A percentile compares a stretch with the other conserved stretches of the same genome.
Evolutionary conservation across 163 green algal species (phyloP).

Genomic region (Volvox carteri): DNA sequence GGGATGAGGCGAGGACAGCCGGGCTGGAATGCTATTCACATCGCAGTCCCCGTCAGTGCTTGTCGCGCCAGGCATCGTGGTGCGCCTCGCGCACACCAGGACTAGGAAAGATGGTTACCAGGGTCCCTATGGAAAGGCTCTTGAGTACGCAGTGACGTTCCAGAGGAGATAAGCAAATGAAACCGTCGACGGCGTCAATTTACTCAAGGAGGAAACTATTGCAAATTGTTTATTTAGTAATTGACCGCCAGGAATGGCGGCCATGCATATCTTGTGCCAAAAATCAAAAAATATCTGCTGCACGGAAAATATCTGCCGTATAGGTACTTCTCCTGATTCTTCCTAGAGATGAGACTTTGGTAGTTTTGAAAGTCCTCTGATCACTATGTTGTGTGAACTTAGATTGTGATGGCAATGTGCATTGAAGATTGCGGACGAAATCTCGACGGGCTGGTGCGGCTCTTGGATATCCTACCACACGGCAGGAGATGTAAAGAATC

Average conservation of each 20-base stretch:
- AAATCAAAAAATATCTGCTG: conserved; percentile 4
- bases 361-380: no score
- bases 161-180: background rate
- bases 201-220: background rate
- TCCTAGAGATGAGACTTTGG: no score
- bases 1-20: background rate
- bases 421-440: no score
- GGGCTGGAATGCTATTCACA: conserved; percentile 7
- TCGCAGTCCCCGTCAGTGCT: conserved; percentile 21
- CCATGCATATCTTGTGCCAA: background rate
- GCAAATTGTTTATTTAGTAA: background rate
- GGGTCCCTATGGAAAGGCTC: background rate
- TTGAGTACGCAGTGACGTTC: background rate
- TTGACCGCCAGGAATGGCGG: background rate
- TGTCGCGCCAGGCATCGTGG: conserved; percentile 4
- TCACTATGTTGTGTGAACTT: no score
- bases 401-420: no score
- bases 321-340: background rate
- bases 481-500: no score
- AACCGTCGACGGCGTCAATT: background rate
- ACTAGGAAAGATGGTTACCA: background rate
- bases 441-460: no score
- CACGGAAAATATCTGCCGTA: background rate
- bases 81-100: background rate
- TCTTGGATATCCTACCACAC: no score